Evolutionary conservation across 768 basidiomycete species (phyloP), one percentile per base, ranked within the genome.

Genomic region (Multifurca ochricompacta): DNA sequence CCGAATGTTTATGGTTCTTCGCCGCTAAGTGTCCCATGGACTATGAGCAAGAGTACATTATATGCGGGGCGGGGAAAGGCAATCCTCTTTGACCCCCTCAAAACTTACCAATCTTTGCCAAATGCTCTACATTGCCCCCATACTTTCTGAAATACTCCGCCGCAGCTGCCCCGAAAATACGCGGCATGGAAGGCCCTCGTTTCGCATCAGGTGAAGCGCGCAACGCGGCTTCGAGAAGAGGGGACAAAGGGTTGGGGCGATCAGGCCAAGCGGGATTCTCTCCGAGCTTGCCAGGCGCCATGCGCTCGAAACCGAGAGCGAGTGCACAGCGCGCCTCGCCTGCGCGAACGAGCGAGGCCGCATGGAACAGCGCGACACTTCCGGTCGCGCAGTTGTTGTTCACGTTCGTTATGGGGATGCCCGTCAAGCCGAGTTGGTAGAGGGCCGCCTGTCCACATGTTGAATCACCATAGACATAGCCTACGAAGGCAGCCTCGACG

Each of bases 321-420:
- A 93, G 71, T 1, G 83, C 79, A 64, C 89, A 91, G 51, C 87
- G 83, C 2, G 73, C 79, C 51, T 82, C 74, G 13, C 84, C 85
- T 36, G 76, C 77, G 65, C 83, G 87, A 41, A 92, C 80, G 8
- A 78, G 74, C 21, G 76, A 81, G 59, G 84, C 85, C 6, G 85
- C 87, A 42, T 85, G 78, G 66, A 78, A 87, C 19, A 92, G 73
- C 5, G 91, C 88, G 0, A 85, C 77, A 46, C 83, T 85, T 4
- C 88, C 89, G 0, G 89, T 89, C 3, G 88, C 83, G 63, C 89
- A 91, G 67, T 88, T 88, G 69, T 91, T 91, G 73, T 89, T 91
- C 39, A 91, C 86, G 62, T 91, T 92, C 46, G 84, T 77, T 63
- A 92, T 83, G 0, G 90, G 89, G 54, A 92, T 91, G 31, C 81